phyloP scores from a whole-genome alignment of 2,329 filamentous ascomycete species.

The Trichoderma lentiforme region DNA sequence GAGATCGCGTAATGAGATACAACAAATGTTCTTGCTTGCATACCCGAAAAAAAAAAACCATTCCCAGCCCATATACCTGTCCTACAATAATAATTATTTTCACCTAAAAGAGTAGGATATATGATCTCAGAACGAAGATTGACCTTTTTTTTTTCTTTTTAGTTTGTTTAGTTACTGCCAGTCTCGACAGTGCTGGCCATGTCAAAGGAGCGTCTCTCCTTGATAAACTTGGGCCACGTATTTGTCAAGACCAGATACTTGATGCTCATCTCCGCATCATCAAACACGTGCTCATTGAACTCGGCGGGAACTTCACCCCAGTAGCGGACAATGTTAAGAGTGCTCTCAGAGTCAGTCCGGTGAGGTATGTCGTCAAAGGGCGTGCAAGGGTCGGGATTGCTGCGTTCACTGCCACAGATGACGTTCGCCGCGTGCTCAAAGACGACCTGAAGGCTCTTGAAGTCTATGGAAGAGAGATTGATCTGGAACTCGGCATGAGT shows the following conservation, averaged over 20 bases:
- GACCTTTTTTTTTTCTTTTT: not conserved
- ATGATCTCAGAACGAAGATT: not conserved
- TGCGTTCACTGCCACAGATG: slow-evolving; percentile 38
- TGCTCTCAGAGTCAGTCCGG: slow-evolving; percentile 20
- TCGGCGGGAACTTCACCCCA: slow-evolving; percentile 46
- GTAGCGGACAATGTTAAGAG: slow-evolving; percentile 31
- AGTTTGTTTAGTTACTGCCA: not conserved
- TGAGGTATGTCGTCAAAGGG: slow-evolving; percentile 40
- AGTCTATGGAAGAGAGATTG: slow-evolving; percentile 59
- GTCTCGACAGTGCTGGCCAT: slow-evolving; percentile 21
- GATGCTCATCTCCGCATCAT: slow-evolving; percentile 57
- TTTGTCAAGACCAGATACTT: slow-evolving; percentile 68
- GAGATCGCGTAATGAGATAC: not conserved
- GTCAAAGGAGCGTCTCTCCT: slow-evolving; percentile 30
- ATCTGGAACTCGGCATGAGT: slow-evolving; percentile 63
- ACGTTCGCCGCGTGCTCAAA: slow-evolving; percentile 54
- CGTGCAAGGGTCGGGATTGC: slow-evolving; percentile 39
- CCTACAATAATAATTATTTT: slow-evolving; percentile 1
- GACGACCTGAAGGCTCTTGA: slow-evolving; percentile 50
- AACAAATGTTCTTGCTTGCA: not conserved
- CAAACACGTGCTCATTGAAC: slow-evolving; percentile 56
- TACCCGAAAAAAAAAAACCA: not conserved
- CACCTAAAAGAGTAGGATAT: not conserved
- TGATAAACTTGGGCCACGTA: slow-evolving; percentile 62
- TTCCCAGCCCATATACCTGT: not conserved